Evolutionary conservation across 768 basidiomycete genomes (phyloP).

Genomic region (Tulasnella sp.): DNA sequence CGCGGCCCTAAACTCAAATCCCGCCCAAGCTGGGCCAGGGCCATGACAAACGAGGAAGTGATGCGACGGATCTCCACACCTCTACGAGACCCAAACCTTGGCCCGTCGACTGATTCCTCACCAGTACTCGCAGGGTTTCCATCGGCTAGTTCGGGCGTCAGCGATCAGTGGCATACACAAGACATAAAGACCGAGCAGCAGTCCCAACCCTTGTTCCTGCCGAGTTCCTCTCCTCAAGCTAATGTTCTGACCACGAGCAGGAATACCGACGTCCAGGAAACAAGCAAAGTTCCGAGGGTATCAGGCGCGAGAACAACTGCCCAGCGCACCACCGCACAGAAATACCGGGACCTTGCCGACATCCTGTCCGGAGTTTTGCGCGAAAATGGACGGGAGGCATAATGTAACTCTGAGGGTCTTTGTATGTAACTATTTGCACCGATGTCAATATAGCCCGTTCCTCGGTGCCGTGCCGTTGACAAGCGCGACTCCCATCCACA

Average conservation of each 20-base stretch:
- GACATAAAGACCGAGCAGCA: neutral
- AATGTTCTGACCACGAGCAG: neutral
- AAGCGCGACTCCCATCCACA: neutral
- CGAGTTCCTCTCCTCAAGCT: neutral
- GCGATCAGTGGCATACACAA: neutral
- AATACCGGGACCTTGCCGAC: neutral
- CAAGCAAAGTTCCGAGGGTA: neutral
- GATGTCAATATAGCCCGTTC: neutral
- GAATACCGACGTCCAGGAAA: neutral
- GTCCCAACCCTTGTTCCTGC: neutral
- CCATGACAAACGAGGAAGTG: neutral
- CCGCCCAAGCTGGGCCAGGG: constrained; percentile 2
- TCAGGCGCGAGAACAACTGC: neutral
- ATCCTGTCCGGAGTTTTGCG: neutral
- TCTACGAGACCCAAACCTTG: neutral
- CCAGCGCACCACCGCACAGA: neutral
- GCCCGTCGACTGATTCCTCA: neutral
- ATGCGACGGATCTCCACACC: neutral
- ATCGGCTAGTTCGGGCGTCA: neutral
- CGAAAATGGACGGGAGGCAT: neutral
- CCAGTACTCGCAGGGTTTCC: neutral
- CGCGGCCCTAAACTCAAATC: neutral
- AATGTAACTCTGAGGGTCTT: neutral
- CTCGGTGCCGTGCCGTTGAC: neutral
- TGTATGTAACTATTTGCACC: neutral